Percentiles rank a stretch among this genome's conserved stretches.
phyloP scores from a whole-genome alignment of 805 yeast species.

The Cyberlindnera misumaiensis region DNA sequence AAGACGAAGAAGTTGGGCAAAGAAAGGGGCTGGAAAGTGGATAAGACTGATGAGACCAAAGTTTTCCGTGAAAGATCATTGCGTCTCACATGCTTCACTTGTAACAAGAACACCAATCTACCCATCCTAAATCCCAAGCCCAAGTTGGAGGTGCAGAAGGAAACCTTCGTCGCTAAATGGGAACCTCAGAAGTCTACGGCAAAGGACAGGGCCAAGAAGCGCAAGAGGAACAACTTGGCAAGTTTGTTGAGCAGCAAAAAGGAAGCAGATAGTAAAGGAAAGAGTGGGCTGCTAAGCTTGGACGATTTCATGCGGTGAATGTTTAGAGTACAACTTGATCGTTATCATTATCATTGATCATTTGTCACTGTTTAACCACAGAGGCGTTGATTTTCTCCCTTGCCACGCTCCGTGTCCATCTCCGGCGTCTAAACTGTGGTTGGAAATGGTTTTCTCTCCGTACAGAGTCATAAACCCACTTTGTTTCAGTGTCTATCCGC shows the following conservation, averaged over 20 bases:
- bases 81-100: slow-evolving; percentile 23
- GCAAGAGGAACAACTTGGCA: slow-evolving; percentile 38
- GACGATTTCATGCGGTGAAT: slow-evolving; percentile 39
- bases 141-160: not conserved
- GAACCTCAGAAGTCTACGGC: slow-evolving; percentile 15
- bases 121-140: slow-evolving; percentile 4
- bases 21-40: not conserved
- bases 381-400: not conserved
- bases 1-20: slow-evolving; percentile 6
- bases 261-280: slow-evolving; percentile 27
- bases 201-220: slow-evolving; percentile 38
- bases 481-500: slow-evolving; percentile 62
- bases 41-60: slow-evolving; percentile 6
- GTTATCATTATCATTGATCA: slow-evolving; percentile 1
- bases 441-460: slow-evolving; percentile 22
- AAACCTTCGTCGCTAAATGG: slow-evolving; percentile 24
- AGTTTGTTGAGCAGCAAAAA: slow-evolving; percentile 37
- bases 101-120: slow-evolving; percentile 17
- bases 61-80: slow-evolving; percentile 14
- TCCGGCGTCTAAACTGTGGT: slow-evolving; percentile 47
- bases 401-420: slow-evolving; percentile 46
- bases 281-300: slow-evolving; percentile 34
- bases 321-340: not conserved
- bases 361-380: slow-evolving; percentile 22
- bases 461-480: slow-evolving; percentile 74